Conservation (phyloP, 1,284 basidiomycete species). For the Laetiporus sulphureus region DNA sequence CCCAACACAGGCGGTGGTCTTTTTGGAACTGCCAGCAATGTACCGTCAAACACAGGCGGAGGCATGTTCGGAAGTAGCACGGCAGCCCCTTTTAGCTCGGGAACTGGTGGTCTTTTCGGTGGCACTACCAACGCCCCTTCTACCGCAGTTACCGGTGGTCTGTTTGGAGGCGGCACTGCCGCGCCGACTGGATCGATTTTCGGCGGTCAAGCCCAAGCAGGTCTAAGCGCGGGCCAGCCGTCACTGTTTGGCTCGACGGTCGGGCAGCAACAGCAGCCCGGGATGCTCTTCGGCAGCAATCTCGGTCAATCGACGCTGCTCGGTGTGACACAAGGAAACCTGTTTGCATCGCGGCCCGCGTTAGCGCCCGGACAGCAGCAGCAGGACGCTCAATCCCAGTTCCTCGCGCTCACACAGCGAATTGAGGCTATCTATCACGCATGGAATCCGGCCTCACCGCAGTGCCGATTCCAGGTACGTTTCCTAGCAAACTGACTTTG, state of each 20-base stretch:
- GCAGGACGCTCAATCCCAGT: constrained; percentile 56
- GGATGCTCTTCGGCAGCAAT: constrained; percentile 28
- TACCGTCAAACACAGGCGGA: neutral
- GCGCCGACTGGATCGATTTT: constrained; percentile 17
- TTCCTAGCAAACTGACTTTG: constrained; percentile 1
- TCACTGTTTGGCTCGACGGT: constrained; percentile 22
- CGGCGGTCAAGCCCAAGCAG: constrained; percentile 10
- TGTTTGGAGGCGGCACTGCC: constrained; percentile 23
- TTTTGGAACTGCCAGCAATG: neutral
- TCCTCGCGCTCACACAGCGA: constrained; percentile 47
- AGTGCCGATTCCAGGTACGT: constrained; percentile 79
- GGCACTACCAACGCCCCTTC: constrained; percentile 2
- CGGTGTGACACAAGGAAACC: constrained; percentile 25
- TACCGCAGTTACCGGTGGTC: constrained; percentile 10
- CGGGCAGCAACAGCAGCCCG: constrained; percentile 23
- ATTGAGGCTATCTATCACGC: constrained; percentile 65
- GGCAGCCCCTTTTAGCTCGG: neutral
- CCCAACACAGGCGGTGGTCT: neutral
- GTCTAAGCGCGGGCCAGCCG: constrained; percentile 14
- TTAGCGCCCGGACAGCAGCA: constrained; percentile 38
- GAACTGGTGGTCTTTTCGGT: constrained; percentile 20
- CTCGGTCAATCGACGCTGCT: constrained; percentile 19
- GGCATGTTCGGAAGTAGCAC: neutral
- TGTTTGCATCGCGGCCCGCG: constrained; percentile 22
- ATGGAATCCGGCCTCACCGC: constrained; percentile 65